phyloP scores from a whole-genome alignment of 177 flowering plant genomes.

The Tripterygium wilfordii region DNA sequence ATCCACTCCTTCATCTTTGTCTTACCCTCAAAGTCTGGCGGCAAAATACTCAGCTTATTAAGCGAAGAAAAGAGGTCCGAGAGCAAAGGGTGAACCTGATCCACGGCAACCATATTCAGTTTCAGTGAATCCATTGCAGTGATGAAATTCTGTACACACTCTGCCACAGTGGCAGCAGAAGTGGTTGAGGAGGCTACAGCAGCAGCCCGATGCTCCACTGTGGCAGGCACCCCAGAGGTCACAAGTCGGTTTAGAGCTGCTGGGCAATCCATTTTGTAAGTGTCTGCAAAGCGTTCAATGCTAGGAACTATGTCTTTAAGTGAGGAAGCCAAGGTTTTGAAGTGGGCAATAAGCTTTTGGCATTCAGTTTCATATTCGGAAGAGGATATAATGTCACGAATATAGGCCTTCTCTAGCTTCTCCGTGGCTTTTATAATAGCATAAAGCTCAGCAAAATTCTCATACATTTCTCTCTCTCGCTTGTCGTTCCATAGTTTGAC shows the following conservation, averaged over 20 bases:
- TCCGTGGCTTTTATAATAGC: constrained; percentile 89
- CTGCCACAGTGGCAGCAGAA: constrained; percentile 80
- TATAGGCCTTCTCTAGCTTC: constrained; percentile 90
- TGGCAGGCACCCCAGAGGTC: constrained; percentile 81
- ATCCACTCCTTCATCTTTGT: constrained; percentile 93
- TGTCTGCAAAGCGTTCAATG: constrained; percentile 76
- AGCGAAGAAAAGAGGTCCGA: constrained; percentile 70
- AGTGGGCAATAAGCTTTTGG: constrained; percentile 81
- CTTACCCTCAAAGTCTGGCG: constrained; percentile 83
- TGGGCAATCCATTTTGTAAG: constrained; percentile 88
- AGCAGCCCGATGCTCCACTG: constrained; percentile 83
- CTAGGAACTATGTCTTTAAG: constrained; percentile 73
- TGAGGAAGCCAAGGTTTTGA: constrained; percentile 69
- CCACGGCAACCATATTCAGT: constrained; percentile 87
- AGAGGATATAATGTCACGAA: constrained; percentile 70
- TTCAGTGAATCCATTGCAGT: constrained; percentile 93
- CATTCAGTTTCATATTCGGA: constrained; percentile 76
- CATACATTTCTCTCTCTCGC: constrained; percentile 96
- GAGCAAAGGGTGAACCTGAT: constrained; percentile 83
- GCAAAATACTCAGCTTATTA: constrained; percentile 61
- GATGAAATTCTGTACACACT: constrained; percentile 88
- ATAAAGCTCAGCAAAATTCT: constrained; percentile 82
- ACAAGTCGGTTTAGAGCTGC: constrained; percentile 79
- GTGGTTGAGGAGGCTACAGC: constrained; percentile 39
- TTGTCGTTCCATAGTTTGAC: constrained; percentile 96